Evolutionary conservation across 2,329 filamentous ascomycete species (phyloP).

Genomic region (Cladosporium oxysporum): DNA sequence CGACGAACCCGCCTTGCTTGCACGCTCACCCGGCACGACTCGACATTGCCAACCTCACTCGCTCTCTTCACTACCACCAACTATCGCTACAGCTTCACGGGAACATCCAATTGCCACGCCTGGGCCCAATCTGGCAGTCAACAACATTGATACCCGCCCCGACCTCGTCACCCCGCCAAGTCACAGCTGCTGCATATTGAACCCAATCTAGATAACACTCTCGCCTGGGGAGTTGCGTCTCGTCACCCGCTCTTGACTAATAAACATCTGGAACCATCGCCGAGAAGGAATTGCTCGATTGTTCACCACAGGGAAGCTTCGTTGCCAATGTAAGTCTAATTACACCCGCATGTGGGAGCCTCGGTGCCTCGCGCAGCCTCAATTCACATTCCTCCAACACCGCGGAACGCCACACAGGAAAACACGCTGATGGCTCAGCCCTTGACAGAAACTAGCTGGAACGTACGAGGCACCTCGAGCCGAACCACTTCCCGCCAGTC

Average conservation of each 20-base stretch:
- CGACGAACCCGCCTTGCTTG: conserved; percentile 6
- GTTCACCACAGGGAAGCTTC: neutral
- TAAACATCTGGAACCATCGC: neutral
- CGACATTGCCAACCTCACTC: conserved; percentile 2
- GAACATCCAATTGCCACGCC: neutral
- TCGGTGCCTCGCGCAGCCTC: neutral
- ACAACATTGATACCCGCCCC: neutral
- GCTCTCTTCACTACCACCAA: neutral
- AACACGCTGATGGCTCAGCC: conserved; percentile 20
- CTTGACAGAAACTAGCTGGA: conserved; percentile 7
- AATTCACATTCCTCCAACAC: conserved; percentile 13
- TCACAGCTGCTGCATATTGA: neutral
- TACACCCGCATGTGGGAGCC: no score
- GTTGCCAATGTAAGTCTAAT: conserved; percentile 1
- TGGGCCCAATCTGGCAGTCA: neutral
- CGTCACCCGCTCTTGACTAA: neutral
- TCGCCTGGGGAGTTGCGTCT: neutral
- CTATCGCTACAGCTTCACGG: neutral
- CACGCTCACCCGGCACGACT: neutral
- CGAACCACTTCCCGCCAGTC: conserved; percentile 5
- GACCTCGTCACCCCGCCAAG: conserved; percentile 7
- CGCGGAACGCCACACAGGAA: conserved; percentile 11
- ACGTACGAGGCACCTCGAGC: conserved; percentile 13
- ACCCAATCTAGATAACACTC: neutral
- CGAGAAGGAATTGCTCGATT: neutral